phyloP scores from a whole-genome alignment of 2,329 filamentous ascomycete species.

The Juglanconis sp. region DNA sequence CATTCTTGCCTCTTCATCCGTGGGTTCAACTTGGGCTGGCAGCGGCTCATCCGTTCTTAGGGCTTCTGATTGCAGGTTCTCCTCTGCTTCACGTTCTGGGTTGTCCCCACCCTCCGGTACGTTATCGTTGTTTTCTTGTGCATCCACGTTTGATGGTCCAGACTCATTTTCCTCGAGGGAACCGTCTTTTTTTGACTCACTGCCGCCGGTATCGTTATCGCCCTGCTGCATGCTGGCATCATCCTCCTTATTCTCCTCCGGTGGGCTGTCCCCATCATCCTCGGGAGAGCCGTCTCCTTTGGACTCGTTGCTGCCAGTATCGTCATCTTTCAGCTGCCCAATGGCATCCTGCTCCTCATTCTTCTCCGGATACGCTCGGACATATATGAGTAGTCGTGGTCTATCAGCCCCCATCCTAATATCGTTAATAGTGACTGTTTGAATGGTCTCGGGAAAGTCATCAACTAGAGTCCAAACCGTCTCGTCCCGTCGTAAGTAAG shows the following conservation, averaged over 20 bases:
- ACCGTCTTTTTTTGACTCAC: too few species aligned
- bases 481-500: background rate
- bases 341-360: background rate
- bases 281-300: background rate
- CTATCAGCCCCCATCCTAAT: background rate
- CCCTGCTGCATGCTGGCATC: too few species aligned
- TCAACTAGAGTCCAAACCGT: background rate
- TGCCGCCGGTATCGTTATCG: too few species aligned
- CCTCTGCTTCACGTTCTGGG: too few species aligned
- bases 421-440: background rate
- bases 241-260: background rate
- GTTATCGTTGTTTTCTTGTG: too few species aligned
- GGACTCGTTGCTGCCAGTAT: background rate
- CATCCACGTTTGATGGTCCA: too few species aligned
- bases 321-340: background rate
- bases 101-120: too few species aligned
- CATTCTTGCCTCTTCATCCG: too few species aligned
- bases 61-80: too few species aligned
- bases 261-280: background rate
- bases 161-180: too few species aligned
- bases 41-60: too few species aligned
- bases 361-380: background rate
- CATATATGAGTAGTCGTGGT: background rate
- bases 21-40: too few species aligned
- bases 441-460: background rate